These are phyloP conservation scores for Aechmea fasciata DNA, from an alignment of 176 grass and related monocot genomes.

Conservation along the genomic window DNA sequence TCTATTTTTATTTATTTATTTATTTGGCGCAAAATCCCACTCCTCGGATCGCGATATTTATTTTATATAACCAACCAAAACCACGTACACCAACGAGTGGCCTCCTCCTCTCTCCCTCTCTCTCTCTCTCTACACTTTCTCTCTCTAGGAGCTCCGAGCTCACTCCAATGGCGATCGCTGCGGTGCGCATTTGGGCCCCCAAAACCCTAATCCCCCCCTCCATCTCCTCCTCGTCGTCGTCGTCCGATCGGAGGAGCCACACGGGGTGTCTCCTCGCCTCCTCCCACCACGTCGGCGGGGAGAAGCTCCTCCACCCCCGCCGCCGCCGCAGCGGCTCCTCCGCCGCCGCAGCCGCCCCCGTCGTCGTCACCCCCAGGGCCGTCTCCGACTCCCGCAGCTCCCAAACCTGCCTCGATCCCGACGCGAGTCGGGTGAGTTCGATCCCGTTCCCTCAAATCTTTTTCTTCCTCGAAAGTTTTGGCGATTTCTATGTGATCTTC, in stretches of 20 bases:
- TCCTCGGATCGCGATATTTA: neutral
- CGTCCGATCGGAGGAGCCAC: neutral
- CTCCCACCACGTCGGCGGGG: slow-evolving; percentile 12
- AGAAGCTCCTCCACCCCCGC: slow-evolving; percentile 9
- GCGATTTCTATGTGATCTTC: neutral
- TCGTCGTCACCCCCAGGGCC: slow-evolving; percentile 52
- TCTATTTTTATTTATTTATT: neutral
- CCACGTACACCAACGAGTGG: neutral
- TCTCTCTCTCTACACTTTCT: slow-evolving; percentile 12
- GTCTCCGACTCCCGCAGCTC: slow-evolving; percentile 78
- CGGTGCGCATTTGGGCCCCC: slow-evolving; percentile 17
- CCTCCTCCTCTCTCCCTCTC: neutral
- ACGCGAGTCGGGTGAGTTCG: slow-evolving; percentile 72
- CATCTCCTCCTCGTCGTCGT: neutral
- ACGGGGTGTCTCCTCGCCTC: neutral
- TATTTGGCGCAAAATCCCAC: neutral
- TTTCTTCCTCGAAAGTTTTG: neutral
- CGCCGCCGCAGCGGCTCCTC: neutral
- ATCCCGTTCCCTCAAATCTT: neutral
- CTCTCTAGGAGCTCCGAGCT: slow-evolving; percentile 6
- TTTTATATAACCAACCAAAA: too few relatives aligned
- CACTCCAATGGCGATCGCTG: slow-evolving; percentile 38
- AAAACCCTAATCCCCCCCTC: slow-evolving; percentile 13
- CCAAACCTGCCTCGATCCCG: slow-evolving; percentile 94
- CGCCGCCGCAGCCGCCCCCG: neutral